These are phyloP conservation scores for Chlorella sp. DNA, from an alignment of 139 green algal species.

Conservation along the genomic window DNA sequence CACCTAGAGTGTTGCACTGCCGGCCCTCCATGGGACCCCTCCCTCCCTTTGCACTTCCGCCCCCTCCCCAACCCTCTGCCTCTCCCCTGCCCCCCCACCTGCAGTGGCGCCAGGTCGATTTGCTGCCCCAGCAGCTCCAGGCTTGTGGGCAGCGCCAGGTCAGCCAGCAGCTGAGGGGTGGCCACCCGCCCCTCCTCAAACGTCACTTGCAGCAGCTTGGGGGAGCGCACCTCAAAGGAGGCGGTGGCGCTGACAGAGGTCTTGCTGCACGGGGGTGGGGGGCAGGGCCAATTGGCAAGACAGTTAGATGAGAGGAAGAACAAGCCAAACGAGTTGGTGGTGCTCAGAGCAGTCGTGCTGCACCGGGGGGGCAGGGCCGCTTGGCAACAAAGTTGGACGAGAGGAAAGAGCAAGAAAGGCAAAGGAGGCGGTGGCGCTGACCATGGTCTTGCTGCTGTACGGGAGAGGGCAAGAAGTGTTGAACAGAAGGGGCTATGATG, in stretches of 20 bases:
- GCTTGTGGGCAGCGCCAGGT: conserved; percentile 73
- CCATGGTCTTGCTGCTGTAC: too few species aligned
- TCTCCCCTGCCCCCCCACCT: conserved; percentile 10
- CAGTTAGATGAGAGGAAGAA: background rate
- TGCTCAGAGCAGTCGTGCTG: too few species aligned
- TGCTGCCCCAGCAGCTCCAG: conserved; percentile 79
- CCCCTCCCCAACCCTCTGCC: background rate
- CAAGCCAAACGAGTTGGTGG: too few species aligned
- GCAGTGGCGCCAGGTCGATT: conserved; percentile 76
- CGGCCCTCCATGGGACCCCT: background rate
- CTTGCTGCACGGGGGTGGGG: conserved; percentile 7
- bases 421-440: too few species aligned
- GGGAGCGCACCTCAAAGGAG: conserved; percentile 82
- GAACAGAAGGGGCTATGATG: too few species aligned
- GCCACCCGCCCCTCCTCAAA: conserved; percentile 72
- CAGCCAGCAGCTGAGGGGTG: conserved; percentile 75
- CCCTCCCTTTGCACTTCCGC: background rate
- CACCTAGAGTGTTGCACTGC: background rate
- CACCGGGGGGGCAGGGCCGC: too few species aligned
- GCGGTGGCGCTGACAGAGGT: conserved; percentile 58
- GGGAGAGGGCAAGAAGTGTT: too few species aligned
- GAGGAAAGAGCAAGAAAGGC: background rate
- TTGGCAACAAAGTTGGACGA: too few species aligned
- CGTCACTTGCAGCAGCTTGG: conserved; percentile 86
- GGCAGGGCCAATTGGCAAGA: too few species aligned